These are phyloP conservation scores for Cordyceps cateniannulata DNA, from an alignment of 2,329 filamentous ascomycete species.

Conservation along the genomic window DNA sequence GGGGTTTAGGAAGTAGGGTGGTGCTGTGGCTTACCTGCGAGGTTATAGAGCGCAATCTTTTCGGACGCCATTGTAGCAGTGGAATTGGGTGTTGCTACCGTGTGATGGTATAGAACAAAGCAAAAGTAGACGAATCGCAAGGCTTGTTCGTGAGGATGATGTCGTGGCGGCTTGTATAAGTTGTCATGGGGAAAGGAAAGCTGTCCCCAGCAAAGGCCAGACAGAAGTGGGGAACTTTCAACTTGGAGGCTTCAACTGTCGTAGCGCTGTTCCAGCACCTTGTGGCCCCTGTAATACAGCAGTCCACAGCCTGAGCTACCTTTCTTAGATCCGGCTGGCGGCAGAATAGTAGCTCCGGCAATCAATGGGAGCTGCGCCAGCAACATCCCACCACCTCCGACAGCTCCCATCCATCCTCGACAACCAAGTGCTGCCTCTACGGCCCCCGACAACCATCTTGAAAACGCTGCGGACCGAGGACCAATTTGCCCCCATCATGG, in stretches of 20 bases:
- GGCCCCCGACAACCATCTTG: not conserved
- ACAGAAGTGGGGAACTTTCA: not conserved
- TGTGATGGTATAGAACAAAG: too few species aligned
- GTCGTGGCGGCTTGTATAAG: conserved; percentile 12
- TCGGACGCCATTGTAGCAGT: conserved; percentile 35
- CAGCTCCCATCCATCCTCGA: not conserved
- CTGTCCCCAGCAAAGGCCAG: conserved; percentile 7
- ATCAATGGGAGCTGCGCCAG: not conserved
- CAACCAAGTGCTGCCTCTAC: not conserved
- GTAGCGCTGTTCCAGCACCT: not conserved
- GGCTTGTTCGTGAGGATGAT: not conserved
- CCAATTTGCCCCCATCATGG: conserved; percentile 51
- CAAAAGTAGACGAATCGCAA: not conserved
- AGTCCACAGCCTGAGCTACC: not conserved
- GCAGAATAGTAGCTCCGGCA: conserved; percentile 16
- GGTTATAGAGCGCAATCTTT: conserved; percentile 61
- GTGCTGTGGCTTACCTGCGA: conserved; percentile 44
- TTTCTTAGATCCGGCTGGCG: not conserved
- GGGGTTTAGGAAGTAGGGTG: not conserved
- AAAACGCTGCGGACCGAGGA: not conserved
- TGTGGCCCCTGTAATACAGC: not conserved
- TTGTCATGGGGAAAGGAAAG: conserved; percentile 12
- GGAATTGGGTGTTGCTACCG: not conserved
- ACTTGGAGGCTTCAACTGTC: not conserved
- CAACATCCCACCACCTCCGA: not conserved